Evolutionary conservation across 352 stramenopile genomes (phyloP).

Genomic region (Detonula confervacea): DNA sequence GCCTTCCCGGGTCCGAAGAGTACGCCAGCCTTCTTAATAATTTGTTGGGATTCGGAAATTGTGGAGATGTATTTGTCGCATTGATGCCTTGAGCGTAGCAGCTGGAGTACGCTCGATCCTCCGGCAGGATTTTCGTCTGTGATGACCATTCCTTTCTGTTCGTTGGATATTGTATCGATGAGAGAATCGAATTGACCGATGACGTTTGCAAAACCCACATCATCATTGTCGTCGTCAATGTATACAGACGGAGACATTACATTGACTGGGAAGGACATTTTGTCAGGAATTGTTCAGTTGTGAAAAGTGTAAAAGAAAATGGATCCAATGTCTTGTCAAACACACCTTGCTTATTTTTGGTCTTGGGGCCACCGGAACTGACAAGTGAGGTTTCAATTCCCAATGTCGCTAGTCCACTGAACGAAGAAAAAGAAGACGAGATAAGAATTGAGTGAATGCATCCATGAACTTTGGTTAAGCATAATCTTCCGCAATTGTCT

Average conservation of each 20-base stretch:
- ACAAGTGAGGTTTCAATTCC: constrained; percentile 70
- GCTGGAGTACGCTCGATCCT: constrained; percentile 43
- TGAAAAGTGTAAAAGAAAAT: no score
- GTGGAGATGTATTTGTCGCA: constrained; percentile 82
- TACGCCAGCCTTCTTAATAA: constrained; percentile 71
- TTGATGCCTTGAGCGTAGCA: constrained; percentile 64
- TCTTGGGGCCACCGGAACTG: constrained; percentile 52
- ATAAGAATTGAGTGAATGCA: no score
- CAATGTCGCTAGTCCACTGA: constrained; percentile 66
- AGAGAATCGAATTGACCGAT: constrained; percentile 79
- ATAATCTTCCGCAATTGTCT: no score
- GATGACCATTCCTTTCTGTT: constrained; percentile 52
- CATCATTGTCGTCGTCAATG: constrained; percentile 49
- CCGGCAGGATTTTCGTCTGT: constrained; percentile 13
- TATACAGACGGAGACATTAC: constrained; percentile 53
- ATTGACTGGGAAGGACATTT: constrained; percentile 52
- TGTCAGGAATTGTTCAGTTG: no score
- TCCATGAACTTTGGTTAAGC: no score
- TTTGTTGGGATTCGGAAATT: constrained; percentile 62
- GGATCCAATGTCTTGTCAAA: no score
- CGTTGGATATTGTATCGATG: constrained; percentile 80
- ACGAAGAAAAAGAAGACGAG: constrained; percentile 1
- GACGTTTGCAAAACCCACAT: constrained; percentile 66
- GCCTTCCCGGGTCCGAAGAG: constrained; percentile 74
- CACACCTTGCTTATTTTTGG: no score